These are phyloP conservation scores for Haplosporangium gracile DNA, from an alignment of 192 early-diverging fungal genomes.

Conservation along the genomic window DNA sequence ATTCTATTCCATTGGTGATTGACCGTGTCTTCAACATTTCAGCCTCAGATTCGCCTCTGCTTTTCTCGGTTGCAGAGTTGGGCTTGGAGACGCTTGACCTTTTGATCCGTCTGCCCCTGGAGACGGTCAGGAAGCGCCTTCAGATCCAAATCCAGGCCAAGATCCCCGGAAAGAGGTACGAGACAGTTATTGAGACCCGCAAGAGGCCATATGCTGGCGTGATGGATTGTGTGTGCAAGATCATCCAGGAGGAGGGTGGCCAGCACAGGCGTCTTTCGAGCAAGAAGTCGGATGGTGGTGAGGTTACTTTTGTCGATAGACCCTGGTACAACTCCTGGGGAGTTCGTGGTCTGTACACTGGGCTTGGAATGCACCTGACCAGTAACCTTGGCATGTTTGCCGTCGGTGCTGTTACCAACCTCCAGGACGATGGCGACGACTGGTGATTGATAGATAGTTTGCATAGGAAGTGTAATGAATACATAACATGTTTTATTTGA, in stretches of 20 bases:
- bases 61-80: constrained; percentile 73
- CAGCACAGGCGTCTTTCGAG: constrained; percentile 31
- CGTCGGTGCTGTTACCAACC: constrained; percentile 67
- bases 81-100: constrained; percentile 79
- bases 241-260: constrained; percentile 83
- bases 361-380: constrained; percentile 74
- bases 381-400: constrained; percentile 71
- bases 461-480: not conserved
- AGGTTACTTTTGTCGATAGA: constrained; percentile 3
- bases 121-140: constrained; percentile 87
- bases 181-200: constrained; percentile 74
- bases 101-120: constrained; percentile 84
- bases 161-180: constrained; percentile 67
- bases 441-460: constrained; percentile 18
- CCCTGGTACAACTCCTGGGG: constrained; percentile 66
- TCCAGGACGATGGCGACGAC: constrained; percentile 62
- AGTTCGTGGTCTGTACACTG: constrained; percentile 77
- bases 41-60: constrained; percentile 71
- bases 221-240: constrained; percentile 73
- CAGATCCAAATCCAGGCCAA: constrained; percentile 82
- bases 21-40: constrained; percentile 73
- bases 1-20: constrained; percentile 74
- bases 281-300: constrained; percentile 7
- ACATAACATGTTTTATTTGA: not conserved
- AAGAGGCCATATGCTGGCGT: constrained; percentile 82